A percentile compares a stretch with the other conserved stretches of the same genome.
These are phyloP conservation scores for Cercospora sp. DNA, from an alignment of 2,329 filamentous ascomycete genomes.

Conservation along the genomic window DNA sequence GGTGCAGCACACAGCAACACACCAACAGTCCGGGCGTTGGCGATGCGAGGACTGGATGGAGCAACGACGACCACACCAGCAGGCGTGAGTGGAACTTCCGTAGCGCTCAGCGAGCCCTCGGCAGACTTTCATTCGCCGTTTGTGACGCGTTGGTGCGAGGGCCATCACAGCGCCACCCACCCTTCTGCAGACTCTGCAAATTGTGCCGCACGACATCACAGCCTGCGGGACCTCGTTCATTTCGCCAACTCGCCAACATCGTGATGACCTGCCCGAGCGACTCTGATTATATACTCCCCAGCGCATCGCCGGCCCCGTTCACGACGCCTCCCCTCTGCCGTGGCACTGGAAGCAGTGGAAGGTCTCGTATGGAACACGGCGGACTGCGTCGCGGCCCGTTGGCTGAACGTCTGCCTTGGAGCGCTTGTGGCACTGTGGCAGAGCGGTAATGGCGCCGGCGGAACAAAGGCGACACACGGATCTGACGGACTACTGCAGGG, in stretches of 20 bases:
- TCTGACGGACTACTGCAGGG: conserved; percentile 11
- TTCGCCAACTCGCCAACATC: neutral
- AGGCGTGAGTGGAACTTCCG: neutral
- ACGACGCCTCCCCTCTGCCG: neutral
- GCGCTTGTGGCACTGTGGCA: conserved; percentile 11
- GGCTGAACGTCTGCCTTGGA: conserved; percentile 2
- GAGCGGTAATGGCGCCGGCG: neutral
- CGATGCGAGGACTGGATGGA: neutral
- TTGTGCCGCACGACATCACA: neutral
- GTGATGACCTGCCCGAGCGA: neutral
- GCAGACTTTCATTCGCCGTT: neutral
- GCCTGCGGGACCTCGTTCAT: neutral
- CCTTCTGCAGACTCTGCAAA: neutral
- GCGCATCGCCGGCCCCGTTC: neutral
- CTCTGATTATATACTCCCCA: neutral
- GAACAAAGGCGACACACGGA: conserved; percentile 1
- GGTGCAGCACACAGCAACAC: neutral
- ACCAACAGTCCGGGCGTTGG: neutral
- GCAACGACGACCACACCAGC: neutral
- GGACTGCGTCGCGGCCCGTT: neutral
- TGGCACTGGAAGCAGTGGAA: neutral
- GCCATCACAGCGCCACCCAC: conserved; percentile 15
- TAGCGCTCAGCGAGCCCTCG: neutral
- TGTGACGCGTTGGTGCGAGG: neutral
- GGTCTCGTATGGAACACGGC: neutral